Base-by-base conservation (phyloP, 2,329 filamentous ascomycete species). In the Mycocentrospora acerina region DNA sequence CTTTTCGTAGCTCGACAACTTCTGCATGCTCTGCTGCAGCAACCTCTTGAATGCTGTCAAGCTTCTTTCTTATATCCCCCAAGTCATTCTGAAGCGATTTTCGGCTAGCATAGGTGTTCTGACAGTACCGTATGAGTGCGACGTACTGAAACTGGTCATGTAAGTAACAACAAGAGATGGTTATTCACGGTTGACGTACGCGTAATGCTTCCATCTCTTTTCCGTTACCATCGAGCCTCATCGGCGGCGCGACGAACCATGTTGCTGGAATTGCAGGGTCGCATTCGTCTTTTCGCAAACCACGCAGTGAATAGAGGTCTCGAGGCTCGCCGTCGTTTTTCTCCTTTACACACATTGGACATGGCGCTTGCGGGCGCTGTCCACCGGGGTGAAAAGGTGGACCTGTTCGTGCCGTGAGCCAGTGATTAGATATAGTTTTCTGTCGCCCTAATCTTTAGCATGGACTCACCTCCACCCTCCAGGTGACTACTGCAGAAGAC, bases 401-500 rank as follows among this genome's bases (percentile, higher is more conserved):
- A 11, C 66, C 75, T 77, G 26, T 32, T 4, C 24, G 14, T 7
- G 9, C 11, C 12, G 15, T 34, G 9, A 40, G 40, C 40, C 37
- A 33, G 26, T 32, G n/a, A n/a, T 14, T 31, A 7, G 6, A 27
- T 3, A 24, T 4, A n/a, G 3, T 11, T 34, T n/a, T 14, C 9
- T 13, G 9, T 11, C 1, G 13, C 24, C 17, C 7, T 18, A 9
- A 22, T 13, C 13, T 25, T 3, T n/a, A 8, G 11, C n/a, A 4
- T 12, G 18, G 13, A 57, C 68, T 54, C 45, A 76, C 75, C 75
- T 33, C 73, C 73, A 25, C 68, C 71, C 32, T 71, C 67, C 3
- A 78, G 51, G 52, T 78, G 74, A 43, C 68, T 69, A 36, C 58
- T 63, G 46, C 75, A 78, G 22, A 69, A 67, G 16, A 77, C 63